Evolutionary conservation across 305 asterid genomes (phyloP), one percentile per base, ranked within the genome.

Genomic region (Andrographis paniculata): DNA sequence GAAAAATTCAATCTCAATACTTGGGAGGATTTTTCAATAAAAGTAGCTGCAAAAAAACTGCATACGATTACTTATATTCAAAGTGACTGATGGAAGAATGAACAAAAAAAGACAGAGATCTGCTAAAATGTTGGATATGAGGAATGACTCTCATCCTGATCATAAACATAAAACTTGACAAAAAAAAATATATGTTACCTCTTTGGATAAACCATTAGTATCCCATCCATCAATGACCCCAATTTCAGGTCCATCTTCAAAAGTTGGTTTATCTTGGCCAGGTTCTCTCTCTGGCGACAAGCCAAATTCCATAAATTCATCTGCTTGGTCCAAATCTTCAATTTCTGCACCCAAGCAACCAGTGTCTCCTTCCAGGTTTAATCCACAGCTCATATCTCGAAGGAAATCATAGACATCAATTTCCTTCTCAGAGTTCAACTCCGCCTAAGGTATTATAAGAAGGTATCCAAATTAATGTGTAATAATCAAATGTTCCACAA

Each of bases 361-460:
- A 15, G 94, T 77, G 28, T 62, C 83, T 21, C 69, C 81, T 55
- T 67, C 86, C 14, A 55, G 69, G 56, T 55, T 48, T 4, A 78
- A 68, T 67, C 79, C 72, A 59, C 75, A 70, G 41, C 75, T 78
- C 65, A 91, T 81, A 74, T 87, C 56, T 64, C 78, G 85, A 42
- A 91, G 96, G 82, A 91, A 91, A 74, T 65, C 66, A 69, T 86
- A 91, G 50, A 79, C 84, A 58, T 86, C 92, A 33, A 74, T 60
- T 57, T 78, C 85, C 64, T 72, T 78, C 6, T 72, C 70, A 55
- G 76, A 67, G 27, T 35, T 79, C 75, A 79, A 65, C 52, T 75
- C 83, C 61, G 83, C 81, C 99, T 86, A 69, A 50, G 27, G 52
- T 59, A 51, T 57, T 48, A 54, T 40, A 51, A 43, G 56, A 45